These are phyloP conservation scores for Scheffersomyces cryptocercus DNA, from an alignment of 1,139 yeast species.

Conservation along the genomic window DNA sequence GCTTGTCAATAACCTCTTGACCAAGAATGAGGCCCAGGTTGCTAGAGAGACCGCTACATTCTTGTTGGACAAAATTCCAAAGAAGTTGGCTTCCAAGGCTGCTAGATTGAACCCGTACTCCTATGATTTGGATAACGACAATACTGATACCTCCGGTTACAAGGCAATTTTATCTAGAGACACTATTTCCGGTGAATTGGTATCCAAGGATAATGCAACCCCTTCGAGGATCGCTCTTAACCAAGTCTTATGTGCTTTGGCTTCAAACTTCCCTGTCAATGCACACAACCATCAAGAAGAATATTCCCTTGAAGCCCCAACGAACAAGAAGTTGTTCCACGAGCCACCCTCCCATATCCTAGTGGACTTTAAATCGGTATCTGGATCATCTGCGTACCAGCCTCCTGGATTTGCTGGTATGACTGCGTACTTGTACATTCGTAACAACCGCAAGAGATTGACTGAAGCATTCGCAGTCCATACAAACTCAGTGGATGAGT, in stretches of 20 bases:
- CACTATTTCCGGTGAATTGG: constrained; percentile 60
- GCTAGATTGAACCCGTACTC: constrained; percentile 41
- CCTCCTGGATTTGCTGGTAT: constrained; percentile 73
- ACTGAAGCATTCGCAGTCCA: constrained; percentile 82
- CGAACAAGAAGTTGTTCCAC: constrained; percentile 46
- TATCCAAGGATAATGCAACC: constrained; percentile 38
- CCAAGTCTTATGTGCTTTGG: constrained; percentile 71
- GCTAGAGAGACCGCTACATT: constrained; percentile 63
- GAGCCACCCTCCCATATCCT: constrained; percentile 73
- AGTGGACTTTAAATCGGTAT: constrained; percentile 76
- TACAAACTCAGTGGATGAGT: constrained; percentile 58
- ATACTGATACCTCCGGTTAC: constrained; percentile 73
- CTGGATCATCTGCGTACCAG: constrained; percentile 59
- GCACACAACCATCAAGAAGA: constrained; percentile 33
- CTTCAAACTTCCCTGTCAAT: constrained; percentile 69
- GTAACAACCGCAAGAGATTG: constrained; percentile 64
- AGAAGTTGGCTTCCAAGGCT: constrained; percentile 55
- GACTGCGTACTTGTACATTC: constrained; percentile 71
- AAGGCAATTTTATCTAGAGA: constrained; percentile 71
- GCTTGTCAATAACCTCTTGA: constrained; percentile 56
- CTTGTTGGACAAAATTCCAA: constrained; percentile 65
- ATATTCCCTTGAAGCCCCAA: constrained; percentile 43
- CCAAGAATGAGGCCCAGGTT: constrained; percentile 54
- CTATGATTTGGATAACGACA: constrained; percentile 42
- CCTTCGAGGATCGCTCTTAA: constrained; percentile 68